phyloP scores from a whole-genome alignment of 257 asterid species.

The Salvia hispanica region DNA sequence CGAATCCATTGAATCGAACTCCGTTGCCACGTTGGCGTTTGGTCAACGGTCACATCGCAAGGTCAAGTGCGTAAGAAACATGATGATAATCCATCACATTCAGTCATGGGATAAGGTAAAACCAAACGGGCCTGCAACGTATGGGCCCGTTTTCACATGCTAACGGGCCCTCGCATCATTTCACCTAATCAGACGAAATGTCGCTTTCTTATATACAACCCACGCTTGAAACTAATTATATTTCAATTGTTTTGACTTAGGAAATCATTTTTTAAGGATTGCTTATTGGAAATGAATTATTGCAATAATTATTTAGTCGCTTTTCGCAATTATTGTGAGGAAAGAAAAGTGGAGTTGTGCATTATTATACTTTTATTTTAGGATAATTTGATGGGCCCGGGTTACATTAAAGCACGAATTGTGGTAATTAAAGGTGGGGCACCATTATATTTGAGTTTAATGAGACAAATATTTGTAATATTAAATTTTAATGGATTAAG shows the following conservation, averaged over 20 bases:
- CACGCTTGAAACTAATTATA: constrained; percentile 12
- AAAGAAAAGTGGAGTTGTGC: not conserved
- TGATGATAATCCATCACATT: constrained; percentile 24
- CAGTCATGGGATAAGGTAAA: constrained; percentile 24
- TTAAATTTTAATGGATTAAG: too few relatives aligned
- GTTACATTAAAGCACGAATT: too few relatives aligned
- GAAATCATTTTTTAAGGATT: not conserved
- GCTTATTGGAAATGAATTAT: not conserved
- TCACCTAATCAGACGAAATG: constrained; percentile 27
- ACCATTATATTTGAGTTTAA: too few relatives aligned
- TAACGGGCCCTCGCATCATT: constrained; percentile 16
- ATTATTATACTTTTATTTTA: too few relatives aligned
- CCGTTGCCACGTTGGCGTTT: not conserved
- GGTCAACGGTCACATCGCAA: constrained; percentile 49
- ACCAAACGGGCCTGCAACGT: constrained; percentile 28
- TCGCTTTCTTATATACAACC: constrained; percentile 29
- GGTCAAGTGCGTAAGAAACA: constrained; percentile 23
- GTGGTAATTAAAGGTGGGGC: too few relatives aligned
- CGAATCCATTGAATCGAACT: too few relatives aligned
- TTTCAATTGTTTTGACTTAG: constrained; percentile 8
- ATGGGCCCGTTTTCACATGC: constrained; percentile 44
- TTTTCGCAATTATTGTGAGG: not conserved
- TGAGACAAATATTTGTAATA: too few relatives aligned
- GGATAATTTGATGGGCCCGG: too few relatives aligned
- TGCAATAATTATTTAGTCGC: not conserved